Base-by-base conservation (phyloP, 176 grass and related monocot genomes). In the barley (Hordeum vulgare) region DNA sequence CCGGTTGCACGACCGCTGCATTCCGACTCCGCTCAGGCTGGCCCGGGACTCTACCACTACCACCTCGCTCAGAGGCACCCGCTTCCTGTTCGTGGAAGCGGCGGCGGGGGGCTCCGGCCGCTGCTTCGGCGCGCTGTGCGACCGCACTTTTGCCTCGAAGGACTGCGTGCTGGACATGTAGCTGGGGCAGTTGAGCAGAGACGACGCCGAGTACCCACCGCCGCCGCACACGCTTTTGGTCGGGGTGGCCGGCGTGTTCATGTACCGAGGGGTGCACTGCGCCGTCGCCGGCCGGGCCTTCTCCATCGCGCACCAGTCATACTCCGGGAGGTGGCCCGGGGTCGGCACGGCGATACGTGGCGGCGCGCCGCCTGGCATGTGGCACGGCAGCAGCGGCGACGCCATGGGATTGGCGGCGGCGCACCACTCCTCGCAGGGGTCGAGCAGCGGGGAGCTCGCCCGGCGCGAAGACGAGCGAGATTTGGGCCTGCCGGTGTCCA, bases 151-250 rank as follows among this genome's bases (percentile, higher is more conserved):
- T 8, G 96, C 96, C 78, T 94, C 96, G 65, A 95, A 99, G 20
- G 96, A 95, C 28, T 92, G 96, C 24, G 96, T 99, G 91, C 81
- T 99, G 3, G 86, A 82, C 96, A 99, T 99, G 89, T 96, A 99
- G 74, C 83, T 87, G 4, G 87, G 91, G 88, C 85, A 90, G 47
- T 53, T 61, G 47, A 78, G 75, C 27, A 76, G 66, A 56, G 86
- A 87, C 27, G 71, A 61, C 34, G 88, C 86, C 37, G 64, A 71
- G 83, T 58, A 78, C 67, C 31, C 71, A 24, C 78, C 83, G 41
- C 27, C 61, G 17, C 79, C 84, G 59, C 57, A 87, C 7, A 89
- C 80, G 75, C 89, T 96, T 78, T 96, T 99, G 8, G 93, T 84
- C 7, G 93, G 93, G 11, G 93, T 99, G 17, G 78, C 69, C 3